A percentile compares a stretch with the other conserved stretches of the same genome.
phyloP scores from a whole-genome alignment of 2,329 filamentous ascomycete genomes.

The Dryadomyces quercus-mongolicae region DNA sequence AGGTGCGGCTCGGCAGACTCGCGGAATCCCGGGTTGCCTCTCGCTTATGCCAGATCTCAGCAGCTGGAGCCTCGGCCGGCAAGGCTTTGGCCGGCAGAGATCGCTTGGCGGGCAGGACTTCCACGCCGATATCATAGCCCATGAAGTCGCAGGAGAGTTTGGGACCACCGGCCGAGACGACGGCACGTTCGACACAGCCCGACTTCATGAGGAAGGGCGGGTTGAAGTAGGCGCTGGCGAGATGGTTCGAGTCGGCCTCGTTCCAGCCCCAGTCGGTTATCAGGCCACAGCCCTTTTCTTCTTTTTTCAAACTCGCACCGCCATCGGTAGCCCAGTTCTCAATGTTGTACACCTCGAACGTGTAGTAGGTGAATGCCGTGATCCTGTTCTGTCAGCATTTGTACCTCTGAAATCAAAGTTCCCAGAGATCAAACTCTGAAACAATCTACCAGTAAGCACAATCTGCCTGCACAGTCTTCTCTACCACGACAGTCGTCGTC shows the following conservation, averaged over 20 bases:
- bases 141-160: slow-evolving; percentile 2
- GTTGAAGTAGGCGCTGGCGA: slow-evolving; percentile 7
- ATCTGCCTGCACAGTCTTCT: background rate
- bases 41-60: too few species aligned
- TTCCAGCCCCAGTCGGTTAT: background rate
- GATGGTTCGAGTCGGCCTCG: background rate
- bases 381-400: background rate
- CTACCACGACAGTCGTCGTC: background rate
- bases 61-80: too few species aligned
- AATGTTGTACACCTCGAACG: background rate
- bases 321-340: background rate
- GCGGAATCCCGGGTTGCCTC: too few species aligned
- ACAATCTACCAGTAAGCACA: background rate
- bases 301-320: background rate
- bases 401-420: background rate
- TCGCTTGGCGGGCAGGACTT: too few species aligned
- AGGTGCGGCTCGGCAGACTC: too few species aligned
- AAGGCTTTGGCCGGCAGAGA: too few species aligned
- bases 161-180: background rate
- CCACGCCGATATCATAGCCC: slow-evolving; percentile 7
- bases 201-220: slow-evolving; percentile 1
- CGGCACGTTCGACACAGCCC: background rate
- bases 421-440: too few species aligned
- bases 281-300: background rate
- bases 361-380: background rate